A percentile compares a stretch with the other conserved stretches of the same genome.
Evolutionary conservation across 2,329 filamentous ascomycete species (phyloP).

Genomic region (Myriosclerotinia scirpicola): DNA sequence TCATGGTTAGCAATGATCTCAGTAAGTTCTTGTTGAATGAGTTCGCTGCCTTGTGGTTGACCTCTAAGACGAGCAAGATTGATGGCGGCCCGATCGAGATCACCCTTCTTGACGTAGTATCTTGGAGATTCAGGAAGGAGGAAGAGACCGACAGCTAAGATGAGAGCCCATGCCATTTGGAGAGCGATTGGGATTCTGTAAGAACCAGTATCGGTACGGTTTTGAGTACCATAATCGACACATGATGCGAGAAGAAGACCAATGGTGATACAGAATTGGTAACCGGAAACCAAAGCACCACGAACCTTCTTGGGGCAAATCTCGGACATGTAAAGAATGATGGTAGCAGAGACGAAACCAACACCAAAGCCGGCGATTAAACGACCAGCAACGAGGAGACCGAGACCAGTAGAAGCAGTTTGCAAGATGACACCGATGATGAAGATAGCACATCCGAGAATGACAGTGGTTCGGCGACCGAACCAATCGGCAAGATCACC

Average conservation of each 20-base stretch:
- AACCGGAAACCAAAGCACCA: constrained; percentile 76
- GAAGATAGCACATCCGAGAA: constrained; percentile 63
- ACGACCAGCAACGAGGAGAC: constrained; percentile 58
- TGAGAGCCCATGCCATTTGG: constrained; percentile 78
- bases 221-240: constrained; percentile 70
- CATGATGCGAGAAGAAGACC: constrained; percentile 74
- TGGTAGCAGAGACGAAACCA: constrained; percentile 76
- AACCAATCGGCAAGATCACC: constrained; percentile 75
- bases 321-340: constrained; percentile 75
- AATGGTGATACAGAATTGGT: constrained; percentile 81
- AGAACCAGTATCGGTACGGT: constrained; percentile 59
- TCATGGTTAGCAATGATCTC: constrained; percentile 89
- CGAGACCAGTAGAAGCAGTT: constrained; percentile 54
- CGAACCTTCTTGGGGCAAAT: constrained; percentile 68
- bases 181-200: constrained; percentile 81
- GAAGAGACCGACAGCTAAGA: constrained; percentile 70
- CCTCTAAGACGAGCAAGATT: constrained; percentile 70
- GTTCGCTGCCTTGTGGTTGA: constrained; percentile 69
- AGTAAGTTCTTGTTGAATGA: constrained; percentile 74
- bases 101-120: constrained; percentile 78
- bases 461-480: constrained; percentile 71
- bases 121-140: constrained; percentile 82
- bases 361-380: constrained; percentile 75
- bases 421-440: constrained; percentile 65
- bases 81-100: constrained; percentile 61